phyloP scores from a whole-genome alignment of 75 land plant species.

The Cryptomeria japonica region DNA sequence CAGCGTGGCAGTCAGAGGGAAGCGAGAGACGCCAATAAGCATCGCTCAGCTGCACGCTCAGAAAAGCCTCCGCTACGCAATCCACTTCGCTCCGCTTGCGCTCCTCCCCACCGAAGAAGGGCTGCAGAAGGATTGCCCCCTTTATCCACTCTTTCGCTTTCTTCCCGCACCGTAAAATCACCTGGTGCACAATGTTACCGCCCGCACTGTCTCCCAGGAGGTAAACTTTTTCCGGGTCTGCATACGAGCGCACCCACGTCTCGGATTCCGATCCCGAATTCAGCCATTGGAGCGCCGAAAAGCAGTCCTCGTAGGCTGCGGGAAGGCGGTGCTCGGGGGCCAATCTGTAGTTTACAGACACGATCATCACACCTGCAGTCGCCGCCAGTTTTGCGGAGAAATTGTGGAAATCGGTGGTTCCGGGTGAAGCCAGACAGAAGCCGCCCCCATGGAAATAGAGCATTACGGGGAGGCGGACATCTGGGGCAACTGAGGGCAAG shows the following conservation, averaged over 20 bases:
- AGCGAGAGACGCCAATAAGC: constrained; percentile 55
- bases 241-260: constrained; percentile 21
- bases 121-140: constrained; percentile 46
- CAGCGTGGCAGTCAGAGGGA: constrained; percentile 42
- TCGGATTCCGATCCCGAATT: background rate
- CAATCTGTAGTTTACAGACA: constrained; percentile 47
- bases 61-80: constrained; percentile 12
- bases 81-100: constrained; percentile 24
- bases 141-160: constrained; percentile 12
- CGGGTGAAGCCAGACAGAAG: constrained; percentile 25
- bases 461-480: constrained; percentile 23
- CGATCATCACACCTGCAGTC: constrained; percentile 15
- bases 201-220: constrained; percentile 74
- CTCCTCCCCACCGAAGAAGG: constrained; percentile 57
- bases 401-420: constrained; percentile 10
- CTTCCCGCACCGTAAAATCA: background rate
- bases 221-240: constrained; percentile 34
- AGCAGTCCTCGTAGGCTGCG: constrained; percentile 42
- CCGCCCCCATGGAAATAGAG: constrained; percentile 57
- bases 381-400: constrained; percentile 21
- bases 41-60: constrained; percentile 30
- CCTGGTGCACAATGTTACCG: constrained; percentile 65
- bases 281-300: constrained; percentile 34
- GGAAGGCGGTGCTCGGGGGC: constrained; percentile 49
- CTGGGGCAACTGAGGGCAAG: constrained; percentile 14